Base-by-base conservation (phyloP, 108 stramenopile species). In the Cyclotella cryptica region DNA sequence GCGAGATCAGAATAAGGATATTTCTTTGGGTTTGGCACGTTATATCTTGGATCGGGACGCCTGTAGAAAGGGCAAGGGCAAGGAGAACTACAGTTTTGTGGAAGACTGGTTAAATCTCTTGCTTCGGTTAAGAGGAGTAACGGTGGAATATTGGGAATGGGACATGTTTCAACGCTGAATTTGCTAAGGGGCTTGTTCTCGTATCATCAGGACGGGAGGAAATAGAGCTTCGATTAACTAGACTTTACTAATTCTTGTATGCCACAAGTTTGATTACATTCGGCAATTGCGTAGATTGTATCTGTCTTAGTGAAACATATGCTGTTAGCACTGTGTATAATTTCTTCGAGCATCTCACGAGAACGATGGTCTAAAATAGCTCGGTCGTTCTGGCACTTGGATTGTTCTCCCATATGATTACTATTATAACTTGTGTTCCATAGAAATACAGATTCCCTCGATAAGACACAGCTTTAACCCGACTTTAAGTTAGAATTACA, bases 41-140 rank as follows among this genome's bases (percentile, higher is more conserved):
- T 55, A 55, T 8, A 55, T 55, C 22, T 22, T 55, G n/a, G 55
- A 55, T 55, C 55, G 55, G 24, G 55, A 55, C 24, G 55, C 55
- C 5, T 55, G 55, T 24, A 55, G 22, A 21, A 21, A 55, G 11
- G 55, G 55, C 24, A 21, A 26, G 21, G 55, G 55, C 22, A 55
- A 55, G 24, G 55, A 55, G 24, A n/a, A 55, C 22, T 55, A 55
- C 24, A 55, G 24, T 26, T 55, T 55, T 55, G 55, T 55, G 11
- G 21, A 26, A 8, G 55, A 55, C 8, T 55, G 55, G 55, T 26
- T 55, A 3, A 55, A 55, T 55, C 24, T 22, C 24, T 26, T 55
- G 19, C n/a, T 55, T 55, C 22, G 24, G 1, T 26, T 55, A 22
- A 55, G 55, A 55, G 21, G 24, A 4, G 24, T 55, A 5, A 24